Conservation (phyloP, 345 rosid species). For the Ceriops zippeliana region DNA sequence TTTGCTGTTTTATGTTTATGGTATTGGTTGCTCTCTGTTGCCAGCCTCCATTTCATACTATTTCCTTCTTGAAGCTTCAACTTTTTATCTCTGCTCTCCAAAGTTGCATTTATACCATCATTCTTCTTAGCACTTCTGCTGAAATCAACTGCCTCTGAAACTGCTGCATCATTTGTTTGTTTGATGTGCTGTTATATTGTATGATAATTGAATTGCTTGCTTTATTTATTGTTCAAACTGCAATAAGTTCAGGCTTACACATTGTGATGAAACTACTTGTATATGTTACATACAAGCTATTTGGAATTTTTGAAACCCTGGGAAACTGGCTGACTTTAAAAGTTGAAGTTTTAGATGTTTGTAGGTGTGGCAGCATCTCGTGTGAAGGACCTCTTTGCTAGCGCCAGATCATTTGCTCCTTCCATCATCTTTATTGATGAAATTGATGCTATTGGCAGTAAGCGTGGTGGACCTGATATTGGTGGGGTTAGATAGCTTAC, state of each 20-base stretch:
- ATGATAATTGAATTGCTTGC: conserved; percentile 5
- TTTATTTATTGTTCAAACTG: not conserved
- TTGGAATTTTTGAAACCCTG: conserved; percentile 6
- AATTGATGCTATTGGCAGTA: conserved; percentile 97
- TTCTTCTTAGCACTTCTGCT: no score
- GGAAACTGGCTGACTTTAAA: conserved; percentile 18
- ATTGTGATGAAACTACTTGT: not conserved
- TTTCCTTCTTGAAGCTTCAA: no score
- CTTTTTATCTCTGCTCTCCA: no score
- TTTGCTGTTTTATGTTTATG: no score
- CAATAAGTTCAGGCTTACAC: conserved; percentile 1
- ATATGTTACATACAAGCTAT: not conserved
- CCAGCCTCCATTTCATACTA: no score
- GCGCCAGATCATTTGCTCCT: conserved; percentile 89
- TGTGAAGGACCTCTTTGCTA: conserved; percentile 92
- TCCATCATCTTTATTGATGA: conserved; percentile 95
- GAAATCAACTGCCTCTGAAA: no score
- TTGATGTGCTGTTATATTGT: not conserved
- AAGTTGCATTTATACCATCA: no score
- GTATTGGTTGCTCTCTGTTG: no score
- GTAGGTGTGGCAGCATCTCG: conserved; percentile 99
- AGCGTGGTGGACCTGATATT: conserved; percentile 96
- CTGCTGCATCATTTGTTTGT: not conserved
- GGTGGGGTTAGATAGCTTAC: conserved; percentile 69
- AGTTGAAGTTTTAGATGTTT: conserved; percentile 65